phyloP scores from a whole-genome alignment of 768 basidiomycete genomes.

The Tylopilus sp. region DNA sequence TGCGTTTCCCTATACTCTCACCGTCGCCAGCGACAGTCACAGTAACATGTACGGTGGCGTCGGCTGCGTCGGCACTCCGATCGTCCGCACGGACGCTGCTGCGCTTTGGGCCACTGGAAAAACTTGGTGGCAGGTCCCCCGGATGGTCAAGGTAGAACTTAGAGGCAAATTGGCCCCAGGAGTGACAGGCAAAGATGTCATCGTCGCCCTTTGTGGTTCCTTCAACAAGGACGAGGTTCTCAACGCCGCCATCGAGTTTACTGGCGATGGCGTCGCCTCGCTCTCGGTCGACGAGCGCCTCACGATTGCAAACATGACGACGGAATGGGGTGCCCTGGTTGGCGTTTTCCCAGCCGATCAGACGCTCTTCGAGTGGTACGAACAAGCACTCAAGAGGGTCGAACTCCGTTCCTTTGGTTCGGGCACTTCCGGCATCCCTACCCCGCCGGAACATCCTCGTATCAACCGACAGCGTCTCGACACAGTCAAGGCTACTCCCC shows the following conservation, averaged over 20 bases:
- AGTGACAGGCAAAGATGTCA: slow-evolving; percentile 97
- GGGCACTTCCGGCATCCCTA: slow-evolving; percentile 47
- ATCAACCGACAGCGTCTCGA: slow-evolving; percentile 74
- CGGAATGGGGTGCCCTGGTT: slow-evolving; percentile 97
- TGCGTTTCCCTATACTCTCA: slow-evolving; percentile 92
- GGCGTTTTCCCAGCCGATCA: slow-evolving; percentile 94
- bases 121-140: slow-evolving; percentile 99
- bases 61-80: slow-evolving; percentile 94
- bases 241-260: slow-evolving; percentile 95
- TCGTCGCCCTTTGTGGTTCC: slow-evolving; percentile 91
- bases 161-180: slow-evolving; percentile 78
- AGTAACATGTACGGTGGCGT: slow-evolving; percentile 99
- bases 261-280: slow-evolving; percentile 77
- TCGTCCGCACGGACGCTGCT: slow-evolving; percentile 92
- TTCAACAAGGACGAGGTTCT: slow-evolving; percentile 97
- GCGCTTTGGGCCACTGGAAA: slow-evolving; percentile 97
- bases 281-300: slow-evolving; percentile 88
- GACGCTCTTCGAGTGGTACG: slow-evolving; percentile 84
- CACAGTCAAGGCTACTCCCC: slow-evolving; percentile 49
- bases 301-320: slow-evolving; percentile 99
- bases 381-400: slow-evolving; percentile 62
- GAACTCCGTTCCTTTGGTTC: slow-evolving; percentile 74
- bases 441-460: slow-evolving; percentile 79
- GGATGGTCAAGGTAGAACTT: slow-evolving; percentile 93
- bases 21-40: slow-evolving; percentile 95